Conservation (phyloP, 2,329 filamentous ascomycete genomes). For the Mycogone perniciosa region DNA sequence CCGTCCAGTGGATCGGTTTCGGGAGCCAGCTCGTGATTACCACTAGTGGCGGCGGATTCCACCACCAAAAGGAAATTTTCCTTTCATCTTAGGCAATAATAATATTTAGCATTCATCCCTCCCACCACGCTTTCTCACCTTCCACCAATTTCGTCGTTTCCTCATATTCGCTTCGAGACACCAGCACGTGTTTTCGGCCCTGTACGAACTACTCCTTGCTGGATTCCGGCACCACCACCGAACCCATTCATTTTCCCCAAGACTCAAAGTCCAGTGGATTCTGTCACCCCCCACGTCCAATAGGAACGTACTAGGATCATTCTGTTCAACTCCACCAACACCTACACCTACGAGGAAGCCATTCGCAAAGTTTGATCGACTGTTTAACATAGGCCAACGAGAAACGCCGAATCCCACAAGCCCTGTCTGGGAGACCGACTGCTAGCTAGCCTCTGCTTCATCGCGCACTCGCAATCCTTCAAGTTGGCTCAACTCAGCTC, state of each 20-base stretch:
- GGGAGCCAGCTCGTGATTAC: not conserved
- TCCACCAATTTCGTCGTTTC: not conserved
- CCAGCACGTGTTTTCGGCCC: too few relatives aligned
- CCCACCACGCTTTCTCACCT: not conserved
- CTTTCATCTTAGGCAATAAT: not conserved
- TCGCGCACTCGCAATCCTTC: constrained; percentile 47
- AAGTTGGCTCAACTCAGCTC: constrained; percentile 88
- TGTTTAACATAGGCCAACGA: not conserved
- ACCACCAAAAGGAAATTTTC: constrained; percentile 5
- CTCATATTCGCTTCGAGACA: not conserved
- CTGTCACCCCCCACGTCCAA: too few relatives aligned
- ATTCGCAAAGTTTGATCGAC: not conserved
- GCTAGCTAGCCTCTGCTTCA: not conserved
- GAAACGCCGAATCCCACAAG: not conserved
- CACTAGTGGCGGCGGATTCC: constrained; percentile 6
- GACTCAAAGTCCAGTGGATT: too few relatives aligned
- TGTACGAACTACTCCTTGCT: too few relatives aligned
- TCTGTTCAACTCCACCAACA: not conserved
- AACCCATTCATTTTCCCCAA: too few relatives aligned
- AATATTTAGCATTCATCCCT: not conserved
- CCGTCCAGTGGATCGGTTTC: not conserved
- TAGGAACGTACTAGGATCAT: not conserved
- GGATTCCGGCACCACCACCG: too few relatives aligned
- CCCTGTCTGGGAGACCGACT: not conserved
- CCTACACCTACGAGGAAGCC: not conserved